phyloP scores from a whole-genome alignment of 108 stramenopile species.

The Skeletonema tropicum region DNA sequence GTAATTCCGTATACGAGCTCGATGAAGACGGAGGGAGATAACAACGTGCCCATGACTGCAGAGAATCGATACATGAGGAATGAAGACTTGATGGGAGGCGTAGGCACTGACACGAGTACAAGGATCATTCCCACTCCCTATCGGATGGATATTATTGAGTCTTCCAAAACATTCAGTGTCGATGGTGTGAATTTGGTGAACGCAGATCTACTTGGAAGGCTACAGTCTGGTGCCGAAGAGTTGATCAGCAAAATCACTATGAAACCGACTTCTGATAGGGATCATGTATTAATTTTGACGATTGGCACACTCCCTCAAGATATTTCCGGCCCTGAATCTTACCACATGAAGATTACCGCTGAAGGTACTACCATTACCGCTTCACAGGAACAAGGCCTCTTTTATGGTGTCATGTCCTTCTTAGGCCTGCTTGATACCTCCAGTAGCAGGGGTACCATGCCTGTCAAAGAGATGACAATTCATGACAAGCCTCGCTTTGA shows the following conservation, averaged over 20 bases:
- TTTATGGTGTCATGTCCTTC: conserved; percentile 23
- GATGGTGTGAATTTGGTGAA: neutral
- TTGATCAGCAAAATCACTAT: neutral
- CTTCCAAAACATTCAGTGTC: neutral
- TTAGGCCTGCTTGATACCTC: neutral
- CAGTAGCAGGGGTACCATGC: neutral
- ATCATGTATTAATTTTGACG: neutral
- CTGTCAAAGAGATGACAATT: conserved; percentile 34
- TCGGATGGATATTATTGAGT: neutral
- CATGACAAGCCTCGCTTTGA: conserved; percentile 63
- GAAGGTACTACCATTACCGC: conserved; percentile 12
- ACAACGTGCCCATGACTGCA: conserved; percentile 20
- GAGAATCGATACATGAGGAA: conserved; percentile 4
- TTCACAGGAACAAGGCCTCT: conserved; percentile 2
- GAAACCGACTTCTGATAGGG: neutral
- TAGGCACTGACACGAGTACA: neutral
- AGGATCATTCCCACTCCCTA: conserved; percentile 21
- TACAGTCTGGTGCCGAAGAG: conserved; percentile 3
- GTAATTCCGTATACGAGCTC: conserved; percentile 15
- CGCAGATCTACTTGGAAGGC: neutral
- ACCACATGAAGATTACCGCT: conserved; percentile 3
- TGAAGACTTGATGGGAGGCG: neutral
- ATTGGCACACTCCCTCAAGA: neutral
- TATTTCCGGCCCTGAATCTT: conserved; percentile 7
- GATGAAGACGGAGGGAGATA: conserved; percentile 19